phyloP scores from a whole-genome alignment of 257 asterid species.

The Eucommia ulmoides region DNA sequence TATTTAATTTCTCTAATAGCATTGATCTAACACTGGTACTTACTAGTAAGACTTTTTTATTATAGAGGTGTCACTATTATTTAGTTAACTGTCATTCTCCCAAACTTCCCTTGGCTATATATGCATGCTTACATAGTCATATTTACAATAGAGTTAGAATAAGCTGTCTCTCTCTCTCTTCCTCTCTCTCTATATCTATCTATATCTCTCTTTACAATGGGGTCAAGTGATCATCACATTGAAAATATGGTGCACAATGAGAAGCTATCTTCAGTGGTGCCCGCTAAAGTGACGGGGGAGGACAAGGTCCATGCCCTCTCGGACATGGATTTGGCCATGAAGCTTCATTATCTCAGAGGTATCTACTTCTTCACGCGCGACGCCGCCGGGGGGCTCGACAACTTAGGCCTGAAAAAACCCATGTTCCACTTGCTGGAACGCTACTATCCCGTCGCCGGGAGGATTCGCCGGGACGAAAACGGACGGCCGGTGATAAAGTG shows the following conservation, averaged over 20 bases:
- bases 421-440: constrained; percentile 38
- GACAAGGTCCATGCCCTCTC: constrained; percentile 25
- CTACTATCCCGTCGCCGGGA: constrained; percentile 34
- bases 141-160: too few species aligned
- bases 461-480: constrained; percentile 29
- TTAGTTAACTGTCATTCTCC: too few species aligned
- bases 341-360: constrained; percentile 44
- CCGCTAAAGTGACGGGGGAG: constrained; percentile 51
- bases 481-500: constrained; percentile 60
- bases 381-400: constrained; percentile 30
- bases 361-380: constrained; percentile 47
- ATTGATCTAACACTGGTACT: too few species aligned
- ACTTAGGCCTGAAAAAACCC: constrained; percentile 33
- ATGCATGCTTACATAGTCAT: too few species aligned
- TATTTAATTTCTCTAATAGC: too few species aligned
- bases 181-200: too few species aligned
- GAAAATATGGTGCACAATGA: constrained; percentile 14
- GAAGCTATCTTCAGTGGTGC: constrained; percentile 41
- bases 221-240: not conserved
- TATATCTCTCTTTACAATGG: constrained; percentile 4
- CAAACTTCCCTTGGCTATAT: too few species aligned
- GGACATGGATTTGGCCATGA: constrained; percentile 45
- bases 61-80: too few species aligned
- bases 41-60: too few species aligned
- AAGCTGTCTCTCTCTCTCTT: too few species aligned